Conservation (phyloP, 2,329 filamentous ascomycete species). For the Sphaerulina vaccinii region DNA sequence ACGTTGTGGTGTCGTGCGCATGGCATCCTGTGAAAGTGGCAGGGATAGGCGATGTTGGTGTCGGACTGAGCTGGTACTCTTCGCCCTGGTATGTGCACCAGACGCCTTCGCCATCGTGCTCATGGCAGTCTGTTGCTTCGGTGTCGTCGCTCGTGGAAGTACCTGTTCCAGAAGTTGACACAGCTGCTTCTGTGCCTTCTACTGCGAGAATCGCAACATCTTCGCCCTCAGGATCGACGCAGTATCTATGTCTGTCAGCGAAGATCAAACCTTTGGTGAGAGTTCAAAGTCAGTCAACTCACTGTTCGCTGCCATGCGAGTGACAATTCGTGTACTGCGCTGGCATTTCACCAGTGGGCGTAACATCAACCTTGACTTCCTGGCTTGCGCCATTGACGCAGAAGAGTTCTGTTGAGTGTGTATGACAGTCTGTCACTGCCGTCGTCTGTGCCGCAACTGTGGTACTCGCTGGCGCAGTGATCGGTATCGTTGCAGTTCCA, state of each 20-base stretch:
- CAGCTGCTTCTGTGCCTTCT: conserved; percentile 34
- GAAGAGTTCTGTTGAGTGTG: conserved; percentile 28
- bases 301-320: conserved; percentile 59
- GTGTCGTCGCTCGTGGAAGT: conserved; percentile 17
- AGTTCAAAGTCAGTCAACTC: conserved; percentile 21
- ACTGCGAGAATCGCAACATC: conserved; percentile 8
- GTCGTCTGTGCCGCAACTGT: conserved; percentile 18
- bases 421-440: conserved; percentile 18
- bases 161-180: conserved; percentile 1
- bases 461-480: conserved; percentile 13
- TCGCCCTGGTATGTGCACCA: conserved; percentile 43
- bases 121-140: conserved; percentile 26
- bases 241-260: conserved; percentile 8
- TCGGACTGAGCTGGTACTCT: conserved; percentile 53
- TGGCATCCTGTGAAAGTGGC: conserved; percentile 63
- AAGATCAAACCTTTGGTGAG: background rate
- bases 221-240: conserved; percentile 8
- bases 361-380: conserved; percentile 51
- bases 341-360: conserved; percentile 51
- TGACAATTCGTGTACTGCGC: conserved; percentile 62
- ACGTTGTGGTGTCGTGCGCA: conserved; percentile 59
- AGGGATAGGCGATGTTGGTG: conserved; percentile 50
- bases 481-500: conserved; percentile 12
- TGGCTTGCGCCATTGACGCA: conserved; percentile 44
- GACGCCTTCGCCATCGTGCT: conserved; percentile 19